These are phyloP conservation scores for Scutellaria galericulata DNA, from an alignment of 257 asterid genomes.

Conservation along the genomic window DNA sequence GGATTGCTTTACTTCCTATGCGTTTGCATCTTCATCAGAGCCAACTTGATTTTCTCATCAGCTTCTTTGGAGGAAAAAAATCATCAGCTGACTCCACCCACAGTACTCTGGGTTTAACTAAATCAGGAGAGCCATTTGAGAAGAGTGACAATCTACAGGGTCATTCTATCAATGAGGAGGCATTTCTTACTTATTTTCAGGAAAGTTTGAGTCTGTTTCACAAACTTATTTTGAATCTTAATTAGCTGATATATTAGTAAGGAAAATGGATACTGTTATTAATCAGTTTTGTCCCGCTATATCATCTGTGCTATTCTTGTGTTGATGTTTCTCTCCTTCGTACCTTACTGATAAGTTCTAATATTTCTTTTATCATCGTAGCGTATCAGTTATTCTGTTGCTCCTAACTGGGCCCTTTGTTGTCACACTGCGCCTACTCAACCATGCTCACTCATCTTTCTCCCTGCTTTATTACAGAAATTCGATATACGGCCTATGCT, in stretches of 20 bases:
- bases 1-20: constrained; percentile 81
- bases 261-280: constrained; percentile 1
- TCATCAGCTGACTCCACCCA: constrained; percentile 54
- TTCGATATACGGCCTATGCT: constrained; percentile 84
- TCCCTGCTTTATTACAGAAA: constrained; percentile 69
- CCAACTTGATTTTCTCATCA: constrained; percentile 92
- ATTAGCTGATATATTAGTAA: constrained; percentile 20
- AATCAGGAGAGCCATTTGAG: constrained; percentile 50
- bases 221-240: constrained; percentile 26
- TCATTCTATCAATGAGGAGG: constrained; percentile 65
- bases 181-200: constrained; percentile 95
- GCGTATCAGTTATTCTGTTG: constrained; percentile 16
- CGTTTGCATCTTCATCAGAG: constrained; percentile 94
- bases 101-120: constrained; percentile 46
- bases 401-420: constrained; percentile 16
- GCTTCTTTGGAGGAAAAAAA: constrained; percentile 80
- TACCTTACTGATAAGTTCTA: constrained; percentile 22
- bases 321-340: constrained; percentile 20
- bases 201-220: constrained; percentile 47
- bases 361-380: constrained; percentile 4
- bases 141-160: constrained; percentile 49
- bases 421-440: constrained; percentile 18
- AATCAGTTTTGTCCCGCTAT: constrained; percentile 12
- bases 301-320: constrained; percentile 17
- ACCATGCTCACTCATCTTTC: constrained; percentile 24